Base-by-base conservation (phyloP, 805 yeast species). In the Wickerhamiella occidentalis region DNA sequence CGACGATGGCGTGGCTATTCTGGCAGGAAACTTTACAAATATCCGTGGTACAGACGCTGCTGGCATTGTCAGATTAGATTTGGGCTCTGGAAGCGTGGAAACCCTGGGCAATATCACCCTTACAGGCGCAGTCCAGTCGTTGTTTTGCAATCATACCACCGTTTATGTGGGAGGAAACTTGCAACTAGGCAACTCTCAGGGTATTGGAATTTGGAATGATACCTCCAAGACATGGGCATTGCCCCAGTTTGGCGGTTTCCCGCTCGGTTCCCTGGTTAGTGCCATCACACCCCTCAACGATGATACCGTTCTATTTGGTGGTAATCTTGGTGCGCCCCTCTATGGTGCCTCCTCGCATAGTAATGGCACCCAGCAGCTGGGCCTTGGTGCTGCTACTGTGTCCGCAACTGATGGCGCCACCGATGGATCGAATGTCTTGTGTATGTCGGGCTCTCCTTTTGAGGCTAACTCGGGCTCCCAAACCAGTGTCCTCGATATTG, bases 131-230 rank as follows among this genome's bases (percentile, higher is more conserved):
- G 54, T 81, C 2, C 56, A 62, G 3, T 57, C 79, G 0, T 71
- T 76, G 0, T 66, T 68, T 37, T 75, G 78, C 49, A 80, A 79
- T 64, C 44, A 65, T 29, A 64, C 73, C 19, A 50, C 76, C 19
- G 72, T 85, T 0, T 86, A 84, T 59, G 73, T 85, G 45, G 98
- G 96, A 8, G 98, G 98, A 18, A 72, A 76, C 52, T 76, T 90
- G 55, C 61, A 70, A 5, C 79, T 70, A 61, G 69, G 75, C 50
- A 62, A 67, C 42, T 69, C 79, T 6, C 58, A 70, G 55, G 82
- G 86, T 46, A 82, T 76, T 0, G 79, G 83, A 8, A 65, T 78
- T 3, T 90, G 85, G 72, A 73, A 85, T 63, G 58, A 67, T 13
- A 55, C 72, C 0, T 56, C 72, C 3, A 56, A 69, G 18, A 28